Conservation (phyloP, 2,329 filamentous ascomycete genomes). For the Fusarium anthophilum region DNA sequence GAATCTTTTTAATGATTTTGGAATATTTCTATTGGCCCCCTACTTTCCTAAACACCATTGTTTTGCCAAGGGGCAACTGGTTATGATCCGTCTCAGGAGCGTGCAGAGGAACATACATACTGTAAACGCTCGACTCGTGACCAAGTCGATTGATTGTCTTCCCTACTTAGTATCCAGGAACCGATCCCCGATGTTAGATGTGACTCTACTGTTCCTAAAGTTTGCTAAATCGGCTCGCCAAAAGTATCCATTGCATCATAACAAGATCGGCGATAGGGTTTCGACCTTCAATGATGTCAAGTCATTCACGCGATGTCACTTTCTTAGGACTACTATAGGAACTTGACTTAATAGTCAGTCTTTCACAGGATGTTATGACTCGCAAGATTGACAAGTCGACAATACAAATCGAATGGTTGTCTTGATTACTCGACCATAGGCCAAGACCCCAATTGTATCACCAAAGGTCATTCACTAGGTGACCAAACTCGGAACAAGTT, state of each 20-base stretch:
- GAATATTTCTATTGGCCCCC: neutral
- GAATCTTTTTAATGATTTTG: neutral
- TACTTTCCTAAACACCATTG: neutral
- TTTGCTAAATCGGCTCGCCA: conserved; percentile 10
- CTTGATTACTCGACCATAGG: neutral
- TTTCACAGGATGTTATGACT: neutral
- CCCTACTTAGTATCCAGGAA: neutral
- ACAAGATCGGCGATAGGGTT: neutral
- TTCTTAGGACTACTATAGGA: neutral
- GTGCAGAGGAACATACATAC: neutral
- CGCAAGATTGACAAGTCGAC: conserved; percentile 1
- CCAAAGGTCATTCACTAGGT: neutral
- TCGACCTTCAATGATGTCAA: conserved; percentile 19
- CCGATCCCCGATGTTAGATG: neutral
- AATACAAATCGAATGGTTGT: neutral
- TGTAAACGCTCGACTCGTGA: neutral
- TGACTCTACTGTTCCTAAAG: conserved; percentile 3
- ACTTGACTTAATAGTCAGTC: neutral
- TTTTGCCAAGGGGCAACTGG: neutral
- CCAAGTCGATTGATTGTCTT: neutral
- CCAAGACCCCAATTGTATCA: neutral
- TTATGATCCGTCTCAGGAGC: neutral
- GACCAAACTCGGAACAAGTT: neutral
- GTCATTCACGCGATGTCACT: neutral
- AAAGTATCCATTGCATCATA: conserved; percentile 25